phyloP scores from a whole-genome alignment of 2,329 filamentous ascomycete genomes.

The Eurotiales sp. region DNA sequence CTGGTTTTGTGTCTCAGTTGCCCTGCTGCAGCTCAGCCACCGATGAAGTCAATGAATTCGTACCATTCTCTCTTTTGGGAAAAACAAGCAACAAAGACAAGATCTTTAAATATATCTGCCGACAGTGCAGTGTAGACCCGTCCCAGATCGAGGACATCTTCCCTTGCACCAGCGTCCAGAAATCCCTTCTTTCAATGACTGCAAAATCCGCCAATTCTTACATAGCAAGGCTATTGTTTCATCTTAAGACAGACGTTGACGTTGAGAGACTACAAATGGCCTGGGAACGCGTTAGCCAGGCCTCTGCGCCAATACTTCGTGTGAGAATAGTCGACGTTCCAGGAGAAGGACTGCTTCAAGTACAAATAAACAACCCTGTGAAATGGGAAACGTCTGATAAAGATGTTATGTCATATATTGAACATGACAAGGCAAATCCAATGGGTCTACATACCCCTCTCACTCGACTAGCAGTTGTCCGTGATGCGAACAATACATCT shows the following conservation, averaged over 20 bases:
- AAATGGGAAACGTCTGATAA: neutral
- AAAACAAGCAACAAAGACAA: neutral
- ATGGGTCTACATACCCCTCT: slow-evolving; percentile 34
- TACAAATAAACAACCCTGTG: slow-evolving; percentile 15
- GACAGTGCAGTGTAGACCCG: neutral
- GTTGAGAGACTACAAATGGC: slow-evolving; percentile 33
- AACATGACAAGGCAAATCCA: slow-evolving; percentile 23
- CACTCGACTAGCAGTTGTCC: slow-evolving; percentile 32
- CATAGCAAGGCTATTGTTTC: slow-evolving; percentile 23
- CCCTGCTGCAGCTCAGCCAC: neutral
- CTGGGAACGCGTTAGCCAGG: neutral
- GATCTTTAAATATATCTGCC: neutral
- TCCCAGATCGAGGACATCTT: slow-evolving; percentile 37
- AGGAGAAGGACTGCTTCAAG: slow-evolving; percentile 34
- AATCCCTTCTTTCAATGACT: slow-evolving; percentile 44
- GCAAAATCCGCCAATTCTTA: slow-evolving; percentile 42
- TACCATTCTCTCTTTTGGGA: slow-evolving; percentile 5
- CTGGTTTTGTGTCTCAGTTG: neutral
- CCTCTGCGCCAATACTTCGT: slow-evolving; percentile 5
- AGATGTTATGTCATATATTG: slow-evolving; percentile 20
- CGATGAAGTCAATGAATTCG: neutral
- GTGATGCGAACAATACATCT: slow-evolving; percentile 11
- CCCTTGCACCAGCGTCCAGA: slow-evolving; percentile 39
- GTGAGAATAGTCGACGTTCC: slow-evolving; percentile 30
- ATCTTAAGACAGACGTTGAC: slow-evolving; percentile 13